Conservation (phyloP, 257 asterid species). For the Solanum chmielewskii region DNA sequence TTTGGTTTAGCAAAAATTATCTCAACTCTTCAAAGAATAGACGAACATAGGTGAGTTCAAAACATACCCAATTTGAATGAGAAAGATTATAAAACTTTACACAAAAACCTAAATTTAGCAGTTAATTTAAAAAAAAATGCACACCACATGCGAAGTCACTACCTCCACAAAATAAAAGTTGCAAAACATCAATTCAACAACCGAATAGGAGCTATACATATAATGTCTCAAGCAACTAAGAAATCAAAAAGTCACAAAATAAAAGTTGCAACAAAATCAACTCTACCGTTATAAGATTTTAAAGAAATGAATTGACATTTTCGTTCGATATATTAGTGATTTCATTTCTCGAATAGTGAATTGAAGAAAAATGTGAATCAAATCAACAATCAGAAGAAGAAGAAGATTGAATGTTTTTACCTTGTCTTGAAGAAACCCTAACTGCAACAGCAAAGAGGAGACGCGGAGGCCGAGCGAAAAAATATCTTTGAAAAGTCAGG, state of each 20-base stretch:
- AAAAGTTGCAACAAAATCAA: background rate
- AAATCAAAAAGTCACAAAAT: background rate
- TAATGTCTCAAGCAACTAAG: background rate
- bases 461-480: background rate
- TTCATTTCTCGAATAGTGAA: background rate
- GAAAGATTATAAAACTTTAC: background rate
- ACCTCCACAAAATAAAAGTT: too few relatives aligned
- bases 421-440: background rate
- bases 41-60: background rate
- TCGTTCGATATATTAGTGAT: background rate
- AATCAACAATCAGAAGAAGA: background rate
- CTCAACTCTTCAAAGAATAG: background rate
- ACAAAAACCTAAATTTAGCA: background rate
- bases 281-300: background rate
- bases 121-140: background rate
- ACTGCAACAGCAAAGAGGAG: background rate
- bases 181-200: background rate
- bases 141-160: background rate
- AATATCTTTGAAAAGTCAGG: background rate
- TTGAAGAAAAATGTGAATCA: background rate
- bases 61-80: background rate
- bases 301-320: background rate
- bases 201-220: background rate
- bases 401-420: background rate
- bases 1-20: background rate